A percentile compares a stretch with the other conserved stretches of the same genome.
These are phyloP conservation scores for Sindora glabra DNA, from an alignment of 306 rosid genomes.

Conservation along the genomic window DNA sequence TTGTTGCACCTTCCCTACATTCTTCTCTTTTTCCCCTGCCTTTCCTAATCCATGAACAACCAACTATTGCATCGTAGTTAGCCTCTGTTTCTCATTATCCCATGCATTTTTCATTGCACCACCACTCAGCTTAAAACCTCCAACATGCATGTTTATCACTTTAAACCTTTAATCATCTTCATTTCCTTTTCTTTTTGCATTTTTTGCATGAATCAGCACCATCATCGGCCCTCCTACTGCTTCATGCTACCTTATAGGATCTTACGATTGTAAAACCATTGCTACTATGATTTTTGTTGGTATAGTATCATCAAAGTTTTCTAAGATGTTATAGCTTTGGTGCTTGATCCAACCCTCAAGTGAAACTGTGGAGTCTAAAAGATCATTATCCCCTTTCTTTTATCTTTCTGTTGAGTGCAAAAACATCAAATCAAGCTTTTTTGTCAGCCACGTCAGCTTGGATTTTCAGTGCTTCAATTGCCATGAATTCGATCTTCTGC, in stretches of 20 bases:
- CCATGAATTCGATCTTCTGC: slow-evolving; percentile 75
- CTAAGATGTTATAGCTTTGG: slow-evolving; percentile 14
- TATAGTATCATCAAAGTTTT: slow-evolving; percentile 7
- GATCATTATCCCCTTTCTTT: slow-evolving; percentile 31
- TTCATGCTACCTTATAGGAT: slow-evolving; percentile 69
- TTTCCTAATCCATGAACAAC: slow-evolving; percentile 74
- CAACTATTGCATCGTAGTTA: slow-evolving; percentile 92
- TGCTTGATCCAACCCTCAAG: slow-evolving; percentile 63
- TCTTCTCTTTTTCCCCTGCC: slow-evolving; percentile 61
- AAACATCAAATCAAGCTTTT: slow-evolving; percentile 84
- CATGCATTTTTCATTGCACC: slow-evolving; percentile 44
- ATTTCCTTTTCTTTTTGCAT: slow-evolving; percentile 2
- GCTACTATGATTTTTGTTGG: slow-evolving; percentile 34
- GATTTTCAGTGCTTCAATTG: slow-evolving; percentile 69
- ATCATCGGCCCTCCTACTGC: slow-evolving; percentile 82
- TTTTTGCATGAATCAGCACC: slow-evolving; percentile 47
- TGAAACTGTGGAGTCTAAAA: slow-evolving; percentile 49
- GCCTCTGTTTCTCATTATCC: slow-evolving; percentile 69
- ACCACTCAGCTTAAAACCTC: slow-evolving; percentile 64
- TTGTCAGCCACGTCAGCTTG: slow-evolving; percentile 81
- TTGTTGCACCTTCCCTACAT: slow-evolving; percentile 32
- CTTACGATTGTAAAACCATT: slow-evolving; percentile 61
- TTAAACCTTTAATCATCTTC: slow-evolving; percentile 45
- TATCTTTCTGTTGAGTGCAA: slow-evolving; percentile 35
- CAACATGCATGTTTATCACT: slow-evolving; percentile 60